Evolutionary conservation across 2,329 filamentous ascomycete genomes (phyloP).

Genomic region (Fusarium sp.): DNA sequence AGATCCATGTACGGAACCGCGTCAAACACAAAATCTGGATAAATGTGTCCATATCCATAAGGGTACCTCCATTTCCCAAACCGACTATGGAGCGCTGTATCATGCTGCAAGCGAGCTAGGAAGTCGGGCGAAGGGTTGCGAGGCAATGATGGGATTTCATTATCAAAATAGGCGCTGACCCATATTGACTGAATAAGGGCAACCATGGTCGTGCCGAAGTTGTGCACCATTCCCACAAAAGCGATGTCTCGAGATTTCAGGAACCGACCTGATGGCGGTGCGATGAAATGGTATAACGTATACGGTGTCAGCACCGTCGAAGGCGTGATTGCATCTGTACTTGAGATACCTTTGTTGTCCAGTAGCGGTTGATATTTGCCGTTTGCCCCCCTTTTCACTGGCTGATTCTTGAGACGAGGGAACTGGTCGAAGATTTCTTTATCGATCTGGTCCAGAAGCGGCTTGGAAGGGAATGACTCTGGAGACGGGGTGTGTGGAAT

Average conservation of each 20-base stretch:
- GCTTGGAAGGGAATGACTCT: conserved; percentile 42
- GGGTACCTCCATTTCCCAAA: conserved; percentile 80
- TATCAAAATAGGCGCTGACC: conserved; percentile 73
- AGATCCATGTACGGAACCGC: conserved; percentile 79
- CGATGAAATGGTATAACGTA: conserved; percentile 62
- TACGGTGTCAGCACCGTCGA: conserved; percentile 49
- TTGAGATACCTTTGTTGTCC: conserved; percentile 55
- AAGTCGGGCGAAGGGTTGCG: conserved; percentile 46
- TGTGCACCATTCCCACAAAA: conserved; percentile 61
- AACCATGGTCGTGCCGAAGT: conserved; percentile 58
- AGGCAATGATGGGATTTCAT: conserved; percentile 45
- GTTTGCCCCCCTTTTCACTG: conserved; percentile 56
- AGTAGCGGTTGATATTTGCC: conserved; percentile 60
- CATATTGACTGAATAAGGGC: conserved; percentile 69
- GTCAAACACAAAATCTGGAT: conserved; percentile 82
- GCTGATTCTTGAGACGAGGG: conserved; percentile 66
- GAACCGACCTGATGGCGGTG: conserved; percentile 57
- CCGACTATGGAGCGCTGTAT: conserved; percentile 74
- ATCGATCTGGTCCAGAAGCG: conserved; percentile 61
- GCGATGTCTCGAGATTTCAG: conserved; percentile 57
- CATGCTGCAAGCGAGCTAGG: conserved; percentile 60
- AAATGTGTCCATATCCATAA: conserved; percentile 71
- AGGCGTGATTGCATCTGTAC: conserved; percentile 47
- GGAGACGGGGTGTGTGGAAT: conserved; percentile 58
- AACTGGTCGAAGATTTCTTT: conserved; percentile 66